A percentile compares a stretch with the other conserved stretches of the same genome.
These are phyloP conservation scores for Daldinia loculata DNA, from an alignment of 495 filamentous ascomycete genomes.

Conservation along the genomic window DNA sequence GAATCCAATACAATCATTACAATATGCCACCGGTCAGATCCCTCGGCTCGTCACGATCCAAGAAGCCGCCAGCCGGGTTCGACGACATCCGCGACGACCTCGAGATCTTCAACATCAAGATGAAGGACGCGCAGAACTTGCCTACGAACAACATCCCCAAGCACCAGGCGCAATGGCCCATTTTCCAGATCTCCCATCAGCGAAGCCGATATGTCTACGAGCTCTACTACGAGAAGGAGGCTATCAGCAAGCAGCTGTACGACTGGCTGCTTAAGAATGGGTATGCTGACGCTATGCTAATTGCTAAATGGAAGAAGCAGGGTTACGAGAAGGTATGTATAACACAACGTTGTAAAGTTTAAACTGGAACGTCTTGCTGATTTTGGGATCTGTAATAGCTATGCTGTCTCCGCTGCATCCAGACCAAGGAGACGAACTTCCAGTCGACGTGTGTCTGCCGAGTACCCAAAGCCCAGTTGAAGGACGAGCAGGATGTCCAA, in stretches of 20 bases:
- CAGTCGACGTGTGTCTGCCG: slow-evolving; percentile 97
- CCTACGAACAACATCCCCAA: slow-evolving; percentile 64
- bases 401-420: slow-evolving; percentile 94
- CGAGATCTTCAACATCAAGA: slow-evolving; percentile 94
- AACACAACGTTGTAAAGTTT: neutral
- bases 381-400: slow-evolving; percentile 58
- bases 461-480: slow-evolving; percentile 89
- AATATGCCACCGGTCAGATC: slow-evolving; percentile 86
- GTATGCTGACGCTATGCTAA: slow-evolving; percentile 92
- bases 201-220: slow-evolving; percentile 94
- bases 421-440: slow-evolving; percentile 99
- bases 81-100: slow-evolving; percentile 96
- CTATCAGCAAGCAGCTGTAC: slow-evolving; percentile 89
- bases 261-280: slow-evolving; percentile 97
- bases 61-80: slow-evolving; percentile 94
- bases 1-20: neutral
- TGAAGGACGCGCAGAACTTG: slow-evolving; percentile 95
- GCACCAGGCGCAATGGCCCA: slow-evolving; percentile 92
- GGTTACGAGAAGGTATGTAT: slow-evolving; percentile 91
- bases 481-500: slow-evolving; percentile 88
- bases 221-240: slow-evolving; percentile 96
- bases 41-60: slow-evolving; percentile 67
- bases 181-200: slow-evolving; percentile 97
- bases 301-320: slow-evolving; percentile 99
- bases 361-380: neutral